Conservation (phyloP, 768 basidiomycete species). For the Multifurca ochricompacta region DNA sequence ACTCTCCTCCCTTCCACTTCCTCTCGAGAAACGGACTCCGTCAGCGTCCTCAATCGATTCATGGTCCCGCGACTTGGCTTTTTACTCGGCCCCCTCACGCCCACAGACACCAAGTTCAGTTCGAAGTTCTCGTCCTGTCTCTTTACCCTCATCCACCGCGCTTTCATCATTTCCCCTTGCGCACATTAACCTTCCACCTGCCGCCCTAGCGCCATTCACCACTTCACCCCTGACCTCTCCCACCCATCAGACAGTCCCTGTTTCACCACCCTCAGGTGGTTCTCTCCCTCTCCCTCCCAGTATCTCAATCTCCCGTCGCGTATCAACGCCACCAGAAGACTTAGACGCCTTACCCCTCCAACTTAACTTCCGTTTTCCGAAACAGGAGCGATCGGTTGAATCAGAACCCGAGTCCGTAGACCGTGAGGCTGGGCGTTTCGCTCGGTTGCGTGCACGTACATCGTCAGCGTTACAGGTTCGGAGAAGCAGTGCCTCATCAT, state of each 20-base stretch:
- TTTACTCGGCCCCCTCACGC: slow-evolving; percentile 12
- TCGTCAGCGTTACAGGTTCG: neutral
- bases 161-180: slow-evolving; percentile 5
- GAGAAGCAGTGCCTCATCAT: slow-evolving; percentile 9
- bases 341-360: slow-evolving; percentile 5
- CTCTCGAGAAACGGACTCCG: slow-evolving; percentile 9
- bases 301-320: neutral
- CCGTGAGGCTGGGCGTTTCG: slow-evolving; percentile 9
- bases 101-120: slow-evolving; percentile 15
- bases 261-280: slow-evolving; percentile 2
- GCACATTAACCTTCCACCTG: neutral
- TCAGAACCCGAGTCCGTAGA: slow-evolving; percentile 7
- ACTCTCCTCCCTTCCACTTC: neutral
- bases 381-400: slow-evolving; percentile 5
- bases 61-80: slow-evolving; percentile 13
- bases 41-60: slow-evolving; percentile 11
- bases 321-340: neutral
- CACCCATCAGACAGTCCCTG: neutral
- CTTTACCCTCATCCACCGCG: neutral
- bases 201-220: neutral
- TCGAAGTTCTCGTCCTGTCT: slow-evolving; percentile 8
- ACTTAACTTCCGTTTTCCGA: slow-evolving; percentile 13
- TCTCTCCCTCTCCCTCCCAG: neutral
- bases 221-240: slow-evolving; percentile 5
- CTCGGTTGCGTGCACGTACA: neutral